A percentile compares a stretch with the other conserved stretches of the same genome.
Evolutionary conservation across 208 protist species (phyloP).

Genomic region (Acanthamoeba royreba): DNA sequence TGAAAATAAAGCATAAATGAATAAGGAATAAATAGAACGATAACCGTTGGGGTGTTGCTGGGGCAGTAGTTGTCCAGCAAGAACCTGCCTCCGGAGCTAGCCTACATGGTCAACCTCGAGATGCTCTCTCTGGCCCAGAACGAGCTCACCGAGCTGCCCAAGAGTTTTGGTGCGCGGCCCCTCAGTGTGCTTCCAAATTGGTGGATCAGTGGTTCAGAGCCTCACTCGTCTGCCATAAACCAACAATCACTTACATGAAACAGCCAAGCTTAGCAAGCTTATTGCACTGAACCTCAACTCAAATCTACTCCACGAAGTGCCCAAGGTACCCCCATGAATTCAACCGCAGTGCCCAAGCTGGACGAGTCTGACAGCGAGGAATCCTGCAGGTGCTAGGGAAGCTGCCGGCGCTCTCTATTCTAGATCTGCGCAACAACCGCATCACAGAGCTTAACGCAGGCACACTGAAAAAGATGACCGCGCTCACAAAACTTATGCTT

Average conservation of each 20-base stretch:
- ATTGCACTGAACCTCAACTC: not conserved
- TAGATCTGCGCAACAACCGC: not conserved
- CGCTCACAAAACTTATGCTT: not conserved
- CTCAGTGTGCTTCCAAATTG: not conserved
- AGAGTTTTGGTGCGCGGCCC: not conserved
- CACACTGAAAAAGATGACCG: not conserved
- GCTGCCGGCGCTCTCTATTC: not conserved
- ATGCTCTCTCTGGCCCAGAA: not conserved
- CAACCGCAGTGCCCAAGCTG: not conserved
- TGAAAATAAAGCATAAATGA: too few species aligned
- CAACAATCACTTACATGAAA: not conserved
- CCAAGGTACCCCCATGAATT: not conserved
- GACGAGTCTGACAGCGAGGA: not conserved
- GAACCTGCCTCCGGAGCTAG: not conserved
- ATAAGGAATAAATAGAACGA: too few species aligned
- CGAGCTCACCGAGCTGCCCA: not conserved
- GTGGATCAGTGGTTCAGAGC: not conserved
- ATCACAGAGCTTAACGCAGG: not conserved
- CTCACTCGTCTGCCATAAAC: not conserved
- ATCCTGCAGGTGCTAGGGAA: not conserved
- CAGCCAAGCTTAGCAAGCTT: not conserved
- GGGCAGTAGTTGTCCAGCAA: not conserved
- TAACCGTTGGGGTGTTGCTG: not conserved
- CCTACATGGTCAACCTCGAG: not conserved
- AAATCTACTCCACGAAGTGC: not conserved